Evolutionary conservation across 1,284 basidiomycete species (phyloP).

Genomic region (Sphagnurus paluster): DNA sequence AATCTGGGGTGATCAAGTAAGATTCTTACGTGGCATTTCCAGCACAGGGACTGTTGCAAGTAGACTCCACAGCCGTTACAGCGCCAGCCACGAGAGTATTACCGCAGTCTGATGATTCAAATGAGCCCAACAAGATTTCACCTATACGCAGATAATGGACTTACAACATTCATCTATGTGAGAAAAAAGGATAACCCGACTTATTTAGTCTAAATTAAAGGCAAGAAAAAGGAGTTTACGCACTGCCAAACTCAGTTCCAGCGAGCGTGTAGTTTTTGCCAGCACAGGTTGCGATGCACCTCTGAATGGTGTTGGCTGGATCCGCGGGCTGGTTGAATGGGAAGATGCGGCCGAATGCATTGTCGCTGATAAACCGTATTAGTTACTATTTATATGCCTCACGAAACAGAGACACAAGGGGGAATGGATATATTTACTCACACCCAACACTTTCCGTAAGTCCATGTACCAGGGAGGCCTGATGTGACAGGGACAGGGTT

Average conservation of each 20-base stretch:
- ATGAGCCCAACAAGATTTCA: not conserved
- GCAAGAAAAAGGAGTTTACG: constrained; percentile 15
- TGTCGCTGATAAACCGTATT: constrained; percentile 39
- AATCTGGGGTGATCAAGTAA: not conserved
- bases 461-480: constrained; percentile 52
- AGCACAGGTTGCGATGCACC: constrained; percentile 46
- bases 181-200: constrained; percentile 2
- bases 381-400: too few relatives aligned
- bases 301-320: constrained; percentile 41
- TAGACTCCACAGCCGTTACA: constrained; percentile 41
- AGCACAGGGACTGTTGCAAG: constrained; percentile 68
- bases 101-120: constrained; percentile 54
- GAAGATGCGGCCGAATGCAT: constrained; percentile 51
- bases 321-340: constrained; percentile 31
- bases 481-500: constrained; percentile 47
- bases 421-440: too few relatives aligned
- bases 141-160: constrained; percentile 27
- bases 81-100: constrained; percentile 60
- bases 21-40: constrained; percentile 59
- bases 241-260: constrained; percentile 48
- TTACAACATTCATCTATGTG: constrained; percentile 53
- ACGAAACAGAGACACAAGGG: too few relatives aligned
- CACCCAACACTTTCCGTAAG: constrained; percentile 58
- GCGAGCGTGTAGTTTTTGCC: constrained; percentile 47
- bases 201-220: not conserved